These are phyloP conservation scores for Aquilaria yunnanensis DNA, from an alignment of 345 rosid species.

Conservation along the genomic window DNA sequence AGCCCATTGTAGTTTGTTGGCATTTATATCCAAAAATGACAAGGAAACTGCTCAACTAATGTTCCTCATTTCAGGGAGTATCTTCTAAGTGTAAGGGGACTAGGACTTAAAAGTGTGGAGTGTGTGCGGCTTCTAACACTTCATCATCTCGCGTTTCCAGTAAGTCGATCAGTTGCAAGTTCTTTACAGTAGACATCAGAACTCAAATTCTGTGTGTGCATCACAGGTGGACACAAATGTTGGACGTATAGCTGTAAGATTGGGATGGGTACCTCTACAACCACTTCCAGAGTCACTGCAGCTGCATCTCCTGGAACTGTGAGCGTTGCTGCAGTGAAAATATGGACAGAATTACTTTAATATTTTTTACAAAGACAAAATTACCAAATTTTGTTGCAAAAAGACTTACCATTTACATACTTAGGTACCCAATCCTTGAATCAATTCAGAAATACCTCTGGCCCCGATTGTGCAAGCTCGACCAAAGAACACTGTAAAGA, in stretches of 20 bases:
- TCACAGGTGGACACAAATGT: slow-evolving; percentile 98
- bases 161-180: slow-evolving; percentile 29
- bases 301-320: slow-evolving; percentile 93
- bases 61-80: slow-evolving; percentile 51
- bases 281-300: slow-evolving; percentile 98
- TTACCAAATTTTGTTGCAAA: background rate
- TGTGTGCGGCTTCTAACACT: slow-evolving; percentile 95
- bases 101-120: slow-evolving; percentile 96
- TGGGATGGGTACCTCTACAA: slow-evolving; percentile 99
- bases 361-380: slow-evolving; percentile 5
- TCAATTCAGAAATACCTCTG: slow-evolving; percentile 93
- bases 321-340: slow-evolving; percentile 16
- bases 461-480: slow-evolving; percentile 97
- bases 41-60: slow-evolving; percentile 15
- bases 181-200: slow-evolving; percentile 9
- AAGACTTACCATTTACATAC: slow-evolving; percentile 14
- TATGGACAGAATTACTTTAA: background rate
- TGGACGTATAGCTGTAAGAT: slow-evolving; percentile 94
- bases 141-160: slow-evolving; percentile 98
- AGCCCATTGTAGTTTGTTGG: no score
- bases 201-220: slow-evolving; percentile 12
- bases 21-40: background rate
- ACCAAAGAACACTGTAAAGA: slow-evolving; percentile 81
- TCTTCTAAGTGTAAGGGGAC: slow-evolving; percentile 73
- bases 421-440: slow-evolving; percentile 88